Conservation (phyloP, 164 flowering plant species). For the Dillenia suffruticosa region DNA sequence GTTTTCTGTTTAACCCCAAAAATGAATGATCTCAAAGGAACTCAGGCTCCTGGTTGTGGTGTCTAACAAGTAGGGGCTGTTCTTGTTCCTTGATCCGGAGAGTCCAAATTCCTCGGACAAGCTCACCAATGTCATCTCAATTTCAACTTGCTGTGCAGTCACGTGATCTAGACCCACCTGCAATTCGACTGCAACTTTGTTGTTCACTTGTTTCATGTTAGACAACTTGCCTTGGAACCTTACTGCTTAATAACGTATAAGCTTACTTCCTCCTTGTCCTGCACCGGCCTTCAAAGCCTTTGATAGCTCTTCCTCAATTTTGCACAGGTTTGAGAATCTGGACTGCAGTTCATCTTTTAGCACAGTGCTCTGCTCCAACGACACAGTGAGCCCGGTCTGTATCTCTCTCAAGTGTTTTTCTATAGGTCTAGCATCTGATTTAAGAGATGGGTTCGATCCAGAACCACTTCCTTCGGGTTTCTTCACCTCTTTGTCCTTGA, state of each 20-base stretch:
- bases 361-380: conserved; percentile 50
- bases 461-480: conserved; percentile 27
- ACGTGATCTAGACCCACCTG: conserved; percentile 68
- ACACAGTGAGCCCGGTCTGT: conserved; percentile 49
- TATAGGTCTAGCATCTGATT: conserved; percentile 52
- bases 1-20: conserved; percentile 60
- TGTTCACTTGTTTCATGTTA: conserved; percentile 91
- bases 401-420: conserved; percentile 59
- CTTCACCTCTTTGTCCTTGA: conserved; percentile 28
- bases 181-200: conserved; percentile 74
- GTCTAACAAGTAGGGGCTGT: conserved; percentile 9
- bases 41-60: conserved; percentile 26
- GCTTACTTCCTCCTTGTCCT: conserved; percentile 37
- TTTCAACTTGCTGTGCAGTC: conserved; percentile 40
- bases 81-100: conserved; percentile 29
- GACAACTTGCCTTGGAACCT: conserved; percentile 83
- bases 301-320: conserved; percentile 60
- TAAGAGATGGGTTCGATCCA: conserved; percentile 11
- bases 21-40: conserved; percentile 68
- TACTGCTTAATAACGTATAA: conserved; percentile 71
- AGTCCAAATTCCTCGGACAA: conserved; percentile 44
- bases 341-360: conserved; percentile 55
- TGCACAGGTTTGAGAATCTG: conserved; percentile 50
- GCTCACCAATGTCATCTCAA: conserved; percentile 46
- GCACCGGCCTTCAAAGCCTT: conserved; percentile 38